Evolutionary conservation across 2,329 filamentous ascomycete genomes (phyloP), one percentile per base, ranked within the genome.

Genomic region (Rhynchosporium agropyri): DNA sequence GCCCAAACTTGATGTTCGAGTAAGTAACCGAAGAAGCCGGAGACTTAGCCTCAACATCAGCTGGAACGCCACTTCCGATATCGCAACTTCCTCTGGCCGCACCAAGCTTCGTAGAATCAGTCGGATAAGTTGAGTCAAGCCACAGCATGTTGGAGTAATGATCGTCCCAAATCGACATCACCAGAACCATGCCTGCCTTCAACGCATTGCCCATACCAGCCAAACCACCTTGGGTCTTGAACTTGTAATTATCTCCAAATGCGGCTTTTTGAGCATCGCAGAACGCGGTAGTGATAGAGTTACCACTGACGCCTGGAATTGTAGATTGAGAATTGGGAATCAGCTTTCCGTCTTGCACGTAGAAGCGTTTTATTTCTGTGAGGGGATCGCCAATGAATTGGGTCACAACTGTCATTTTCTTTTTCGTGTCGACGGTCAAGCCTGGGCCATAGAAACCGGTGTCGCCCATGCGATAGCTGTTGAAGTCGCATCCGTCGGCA

Each of bases 81-180:
- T 78, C 61, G 75, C 85, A 88, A 51, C 77, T 76, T 55, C 85
- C 85, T 69, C 85, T 83, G 46, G 77, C 76, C 64, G 79, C 75
- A 68, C 85, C 84, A 77, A 78, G 5, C 63, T 67, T 63, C 65
- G 76, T 71, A 15, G 62, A 72, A 60, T 73, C 70, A 63, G 78
- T 77, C 53, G 87, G 87, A 79, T 83, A 89, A 74, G 77, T 81
- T 62, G 83, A 83, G 79, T 91, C 88, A 71, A 92, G 83, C 89
- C 89, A 91, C 68, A 88, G 82, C 87, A 91, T 90, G 77, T 88
- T 82, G 71, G 83, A 78, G 62, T 82, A 75, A 76, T 89, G 83
- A 66, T 79, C 77, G 63, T 77, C 74, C 81, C 81, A 84, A 66
- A 86, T 77, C 48, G 77, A 80, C 80, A 89, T 80, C 69, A 88